phyloP scores from a whole-genome alignment of 2,329 filamentous ascomycete species.

The Colletotrichum spaethianum region DNA sequence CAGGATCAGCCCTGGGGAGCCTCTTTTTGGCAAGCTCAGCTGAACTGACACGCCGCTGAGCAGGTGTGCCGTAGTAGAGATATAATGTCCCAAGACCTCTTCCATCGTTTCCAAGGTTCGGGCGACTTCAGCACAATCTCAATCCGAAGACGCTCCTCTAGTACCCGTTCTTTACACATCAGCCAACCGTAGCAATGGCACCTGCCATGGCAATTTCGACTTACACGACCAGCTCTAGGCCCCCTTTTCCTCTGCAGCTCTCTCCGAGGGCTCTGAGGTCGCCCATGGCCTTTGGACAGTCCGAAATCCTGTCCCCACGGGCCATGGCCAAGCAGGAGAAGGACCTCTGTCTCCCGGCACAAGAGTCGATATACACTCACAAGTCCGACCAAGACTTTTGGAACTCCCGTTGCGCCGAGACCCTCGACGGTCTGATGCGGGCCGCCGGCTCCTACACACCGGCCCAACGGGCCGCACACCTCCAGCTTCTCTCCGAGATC shows the following conservation, averaged over 20 bases:
- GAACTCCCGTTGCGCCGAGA: slow-evolving; percentile 36
- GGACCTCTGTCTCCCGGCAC: slow-evolving; percentile 31
- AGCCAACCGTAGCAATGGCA: slow-evolving; percentile 15
- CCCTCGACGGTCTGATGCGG: slow-evolving; percentile 38
- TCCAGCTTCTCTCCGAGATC: slow-evolving; percentile 37
- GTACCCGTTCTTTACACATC: not conserved
- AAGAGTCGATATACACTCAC: slow-evolving; percentile 36
- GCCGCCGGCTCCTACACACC: slow-evolving; percentile 39
- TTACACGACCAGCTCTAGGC: slow-evolving; percentile 12
- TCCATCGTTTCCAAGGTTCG: not conserved
- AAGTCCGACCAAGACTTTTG: slow-evolving; percentile 40
- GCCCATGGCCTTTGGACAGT: slow-evolving; percentile 21
- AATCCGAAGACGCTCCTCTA: slow-evolving; percentile 3
- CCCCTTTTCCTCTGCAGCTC: slow-evolving; percentile 22
- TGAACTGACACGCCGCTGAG: not conserved
- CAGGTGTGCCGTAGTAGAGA: slow-evolving; percentile 5
- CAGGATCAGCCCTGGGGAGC: slow-evolving; percentile 15
- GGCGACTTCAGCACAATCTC: too few species aligned
- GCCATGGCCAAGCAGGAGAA: slow-evolving; percentile 33
- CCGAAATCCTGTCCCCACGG: slow-evolving; percentile 30
- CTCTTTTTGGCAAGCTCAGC: not conserved
- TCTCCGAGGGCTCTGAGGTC: slow-evolving; percentile 22
- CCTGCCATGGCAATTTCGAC: slow-evolving; percentile 31
- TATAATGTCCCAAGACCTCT: slow-evolving; percentile 13
- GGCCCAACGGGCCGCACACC: slow-evolving; percentile 33